Evolutionary conservation across 2,329 filamentous ascomycete genomes (phyloP).

Genomic region (Rasamsonia emersonii): DNA sequence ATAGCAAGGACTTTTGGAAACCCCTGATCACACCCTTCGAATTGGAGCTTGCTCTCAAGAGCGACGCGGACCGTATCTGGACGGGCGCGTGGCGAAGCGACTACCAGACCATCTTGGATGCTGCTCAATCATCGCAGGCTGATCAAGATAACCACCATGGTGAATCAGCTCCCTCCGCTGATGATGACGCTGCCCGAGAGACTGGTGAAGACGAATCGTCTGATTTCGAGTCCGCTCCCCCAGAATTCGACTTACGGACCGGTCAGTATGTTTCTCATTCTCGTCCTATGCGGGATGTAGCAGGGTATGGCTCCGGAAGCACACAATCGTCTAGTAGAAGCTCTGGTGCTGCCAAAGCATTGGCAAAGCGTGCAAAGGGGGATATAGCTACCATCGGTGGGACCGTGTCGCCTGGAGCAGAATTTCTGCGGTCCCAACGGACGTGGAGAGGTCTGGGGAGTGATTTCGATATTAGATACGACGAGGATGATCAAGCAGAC

Average conservation of each 20-base stretch:
- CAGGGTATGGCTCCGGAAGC: slow-evolving; percentile 18
- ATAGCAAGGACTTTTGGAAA: slow-evolving; percentile 79
- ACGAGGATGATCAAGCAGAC: slow-evolving; percentile 44
- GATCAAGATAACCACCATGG: slow-evolving; percentile 17
- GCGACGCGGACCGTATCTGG: slow-evolving; percentile 72
- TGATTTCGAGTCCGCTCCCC: slow-evolving; percentile 59
- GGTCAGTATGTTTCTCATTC: slow-evolving; percentile 75
- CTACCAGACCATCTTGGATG: slow-evolving; percentile 59
- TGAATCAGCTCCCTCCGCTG: slow-evolving; percentile 16
- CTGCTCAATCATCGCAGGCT: slow-evolving; percentile 14
- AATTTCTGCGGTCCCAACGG: slow-evolving; percentile 70
- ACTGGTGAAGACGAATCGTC: slow-evolving; percentile 55
- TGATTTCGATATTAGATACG: slow-evolving; percentile 61
- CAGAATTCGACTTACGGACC: slow-evolving; percentile 86
- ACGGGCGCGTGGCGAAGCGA: slow-evolving; percentile 82
- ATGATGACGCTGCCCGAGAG: slow-evolving; percentile 30
- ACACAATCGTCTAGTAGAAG: slow-evolving; percentile 16
- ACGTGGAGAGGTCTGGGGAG: slow-evolving; percentile 90
- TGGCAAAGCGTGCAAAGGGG: slow-evolving; percentile 58
- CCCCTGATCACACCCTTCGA: slow-evolving; percentile 95
- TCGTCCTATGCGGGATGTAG: slow-evolving; percentile 34
- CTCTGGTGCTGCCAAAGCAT: slow-evolving; percentile 32
- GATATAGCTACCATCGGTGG: slow-evolving; percentile 77
- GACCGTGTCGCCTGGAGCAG: slow-evolving; percentile 81
- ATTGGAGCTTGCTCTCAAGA: slow-evolving; percentile 65